Percentiles rank a stretch among this genome's conserved stretches.
Evolutionary conservation across 208 protist species (phyloP).

Genomic region (Acanthamoeba rhysodes): DNA sequence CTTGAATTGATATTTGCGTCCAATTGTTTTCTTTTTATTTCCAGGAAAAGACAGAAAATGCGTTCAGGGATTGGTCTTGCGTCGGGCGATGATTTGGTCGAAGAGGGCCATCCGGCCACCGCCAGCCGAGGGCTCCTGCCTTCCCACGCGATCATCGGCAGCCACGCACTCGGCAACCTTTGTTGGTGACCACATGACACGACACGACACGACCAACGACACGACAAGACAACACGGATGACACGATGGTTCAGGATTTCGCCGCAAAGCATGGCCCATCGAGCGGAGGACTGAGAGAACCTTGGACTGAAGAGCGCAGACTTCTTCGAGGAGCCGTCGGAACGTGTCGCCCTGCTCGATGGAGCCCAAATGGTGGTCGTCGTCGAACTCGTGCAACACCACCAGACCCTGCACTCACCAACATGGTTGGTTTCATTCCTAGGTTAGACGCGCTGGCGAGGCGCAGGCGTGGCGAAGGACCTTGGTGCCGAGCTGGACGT

Average conservation of each 20-base stretch:
- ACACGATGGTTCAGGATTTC: too few relatives aligned
- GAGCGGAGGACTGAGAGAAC: neutral
- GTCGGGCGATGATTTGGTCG: neutral
- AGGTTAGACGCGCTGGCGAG: neutral
- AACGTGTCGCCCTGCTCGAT: constrained; percentile 11
- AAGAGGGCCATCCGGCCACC: neutral
- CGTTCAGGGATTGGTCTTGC: neutral
- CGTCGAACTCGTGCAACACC: constrained; percentile 26
- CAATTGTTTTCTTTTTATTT: too few relatives aligned
- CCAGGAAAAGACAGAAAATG: neutral
- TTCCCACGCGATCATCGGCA: neutral
- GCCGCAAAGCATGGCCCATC: too few relatives aligned
- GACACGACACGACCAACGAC: too few relatives aligned
- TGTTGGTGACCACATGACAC: too few relatives aligned
- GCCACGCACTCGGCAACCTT: constrained; percentile 36
- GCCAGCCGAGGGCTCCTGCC: neutral
- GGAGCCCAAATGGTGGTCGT: neutral
- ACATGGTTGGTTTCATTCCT: neutral
- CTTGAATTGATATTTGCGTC: too few relatives aligned
- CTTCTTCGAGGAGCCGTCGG: neutral
- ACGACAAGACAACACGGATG: too few relatives aligned
- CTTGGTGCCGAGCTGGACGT: neutral
- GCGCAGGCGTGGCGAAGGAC: neutral
- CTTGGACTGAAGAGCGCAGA: neutral
- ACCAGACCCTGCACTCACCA: neutral